These are phyloP conservation scores for Sporothrix variecibatus DNA, from an alignment of 2,329 filamentous ascomycete genomes.

Conservation along the genomic window DNA sequence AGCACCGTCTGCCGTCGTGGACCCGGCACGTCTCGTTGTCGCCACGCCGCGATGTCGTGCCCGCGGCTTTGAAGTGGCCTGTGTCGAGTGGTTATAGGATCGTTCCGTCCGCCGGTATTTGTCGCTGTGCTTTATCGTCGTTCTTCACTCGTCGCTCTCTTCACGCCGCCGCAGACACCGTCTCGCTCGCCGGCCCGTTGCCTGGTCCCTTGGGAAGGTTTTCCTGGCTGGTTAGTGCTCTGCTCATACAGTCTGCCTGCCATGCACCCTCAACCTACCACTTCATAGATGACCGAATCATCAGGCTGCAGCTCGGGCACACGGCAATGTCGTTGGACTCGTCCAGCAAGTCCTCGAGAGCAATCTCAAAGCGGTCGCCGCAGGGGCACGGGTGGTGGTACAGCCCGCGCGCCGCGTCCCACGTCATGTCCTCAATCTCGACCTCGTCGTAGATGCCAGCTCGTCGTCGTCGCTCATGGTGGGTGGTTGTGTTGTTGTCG, in stretches of 20 bases:
- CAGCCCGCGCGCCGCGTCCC: slow-evolving; percentile 75
- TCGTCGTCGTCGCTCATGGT: slow-evolving; percentile 64
- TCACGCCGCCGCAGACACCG: slow-evolving; percentile 21
- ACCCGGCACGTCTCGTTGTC: not conserved
- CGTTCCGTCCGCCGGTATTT: not conserved
- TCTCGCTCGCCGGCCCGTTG: slow-evolving; percentile 14
- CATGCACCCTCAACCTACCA: slow-evolving; percentile 52
- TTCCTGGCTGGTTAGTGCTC: not conserved
- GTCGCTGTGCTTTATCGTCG: not conserved
- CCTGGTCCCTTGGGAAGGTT: slow-evolving; percentile 21
- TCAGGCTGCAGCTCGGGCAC: slow-evolving; percentile 94
- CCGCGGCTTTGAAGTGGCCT: not conserved
- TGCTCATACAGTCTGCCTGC: not conserved
- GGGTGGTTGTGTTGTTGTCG: not conserved
- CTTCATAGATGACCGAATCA: slow-evolving; percentile 95
- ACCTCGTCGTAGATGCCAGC: slow-evolving; percentile 92
- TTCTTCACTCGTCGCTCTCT: not conserved
- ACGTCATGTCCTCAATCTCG: slow-evolving; percentile 98
- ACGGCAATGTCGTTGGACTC: slow-evolving; percentile 88
- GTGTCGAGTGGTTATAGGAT: not conserved
- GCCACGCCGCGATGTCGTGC: not conserved
- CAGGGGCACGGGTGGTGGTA: slow-evolving; percentile 98
- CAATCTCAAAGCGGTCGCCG: slow-evolving; percentile 93
- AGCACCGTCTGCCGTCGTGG: not conserved
- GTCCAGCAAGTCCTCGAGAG: slow-evolving; percentile 79